Evolutionary conservation across 164 flowering plant species (phyloP), one percentile per base, ranked within the genome.

Genomic region (Stephania japonica): DNA sequence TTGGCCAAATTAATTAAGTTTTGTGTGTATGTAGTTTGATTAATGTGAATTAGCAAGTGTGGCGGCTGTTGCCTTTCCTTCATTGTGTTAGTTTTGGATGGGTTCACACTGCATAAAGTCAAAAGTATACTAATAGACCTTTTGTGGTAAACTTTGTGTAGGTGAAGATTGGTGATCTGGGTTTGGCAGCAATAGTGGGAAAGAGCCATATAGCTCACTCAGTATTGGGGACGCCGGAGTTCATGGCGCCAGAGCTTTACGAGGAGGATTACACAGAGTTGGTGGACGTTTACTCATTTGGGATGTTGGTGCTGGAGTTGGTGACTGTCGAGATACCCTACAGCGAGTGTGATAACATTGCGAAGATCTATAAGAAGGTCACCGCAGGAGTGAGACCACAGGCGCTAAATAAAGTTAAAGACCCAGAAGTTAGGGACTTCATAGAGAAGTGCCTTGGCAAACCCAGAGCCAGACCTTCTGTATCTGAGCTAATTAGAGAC

Each of bases 101-200:
- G n/a, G 21, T 19, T 13, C 5, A 19, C 62, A 56, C 62, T 56
- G 13, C 16, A 56, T 56, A 21, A 56, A 56, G 6, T 56, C 62
- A 6, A 16, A 19, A 32, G 38, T 32, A 32, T 32, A 56, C 7
- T 14, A 10, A 56, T 16, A 56, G 62, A 56, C 16, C n/a, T 56
- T 1, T 10, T 67, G 4, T 50, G 63, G 50, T 64, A 50, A 69
- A 13, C 38, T 73, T 10, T 71, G 10, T 38, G 41, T 62, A 88
- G 93, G 93, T 91, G 14, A 89, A 91, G 72, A 88, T 91, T 69
- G 97, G 97, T 19, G 97, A 91, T 84, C 74, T 91, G 53, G 97
- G 97, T 0, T 78, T 91, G 77, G 92, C 97, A 0, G 89, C 91
- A 0, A 84, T 73, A 11, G 90, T 87, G 32, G 92, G 91, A 25